phyloP scores from a whole-genome alignment of 1,284 basidiomycete species.

The Stereum hirsutum region DNA sequence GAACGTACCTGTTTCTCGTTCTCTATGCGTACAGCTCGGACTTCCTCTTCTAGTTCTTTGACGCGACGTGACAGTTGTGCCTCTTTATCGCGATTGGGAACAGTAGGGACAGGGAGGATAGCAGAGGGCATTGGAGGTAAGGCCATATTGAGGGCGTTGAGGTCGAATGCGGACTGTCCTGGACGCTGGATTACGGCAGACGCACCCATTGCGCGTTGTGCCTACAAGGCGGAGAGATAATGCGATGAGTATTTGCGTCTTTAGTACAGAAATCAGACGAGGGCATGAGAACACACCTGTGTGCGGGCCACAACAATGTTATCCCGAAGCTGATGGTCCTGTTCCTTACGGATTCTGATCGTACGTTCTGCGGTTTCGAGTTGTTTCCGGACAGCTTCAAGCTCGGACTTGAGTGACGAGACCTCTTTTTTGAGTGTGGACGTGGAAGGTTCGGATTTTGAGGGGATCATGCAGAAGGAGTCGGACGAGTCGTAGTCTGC shows the following conservation, averaged over 20 bases:
- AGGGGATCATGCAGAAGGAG: slow-evolving; percentile 67
- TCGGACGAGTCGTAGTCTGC: slow-evolving; percentile 57
- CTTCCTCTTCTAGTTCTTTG: slow-evolving; percentile 74
- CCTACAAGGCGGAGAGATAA: slow-evolving; percentile 29
- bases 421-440: slow-evolving; percentile 60
- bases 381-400: slow-evolving; percentile 45
- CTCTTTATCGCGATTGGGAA: slow-evolving; percentile 54
- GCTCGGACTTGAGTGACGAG: slow-evolving; percentile 43
- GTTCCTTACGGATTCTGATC: slow-evolving; percentile 61
- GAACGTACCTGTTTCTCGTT: slow-evolving; percentile 79
- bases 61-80: slow-evolving; percentile 58
- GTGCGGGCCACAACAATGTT: slow-evolving; percentile 71
- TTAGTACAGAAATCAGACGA: background rate
- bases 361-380: slow-evolving; percentile 50
- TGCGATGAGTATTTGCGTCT: slow-evolving; percentile 6
- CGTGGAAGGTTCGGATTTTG: slow-evolving; percentile 39
- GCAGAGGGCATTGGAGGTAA: slow-evolving; percentile 37
- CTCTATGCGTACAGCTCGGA: slow-evolving; percentile 52
- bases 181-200: slow-evolving; percentile 44
- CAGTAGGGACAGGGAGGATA: slow-evolving; percentile 36
- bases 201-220: slow-evolving; percentile 66
- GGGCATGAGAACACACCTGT: slow-evolving; percentile 7
- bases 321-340: slow-evolving; percentile 67
- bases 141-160: slow-evolving; percentile 39
- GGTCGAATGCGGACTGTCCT: slow-evolving; percentile 31